phyloP scores from a whole-genome alignment of 169 alveolate genomes.

The Miamiensis avidus region DNA sequence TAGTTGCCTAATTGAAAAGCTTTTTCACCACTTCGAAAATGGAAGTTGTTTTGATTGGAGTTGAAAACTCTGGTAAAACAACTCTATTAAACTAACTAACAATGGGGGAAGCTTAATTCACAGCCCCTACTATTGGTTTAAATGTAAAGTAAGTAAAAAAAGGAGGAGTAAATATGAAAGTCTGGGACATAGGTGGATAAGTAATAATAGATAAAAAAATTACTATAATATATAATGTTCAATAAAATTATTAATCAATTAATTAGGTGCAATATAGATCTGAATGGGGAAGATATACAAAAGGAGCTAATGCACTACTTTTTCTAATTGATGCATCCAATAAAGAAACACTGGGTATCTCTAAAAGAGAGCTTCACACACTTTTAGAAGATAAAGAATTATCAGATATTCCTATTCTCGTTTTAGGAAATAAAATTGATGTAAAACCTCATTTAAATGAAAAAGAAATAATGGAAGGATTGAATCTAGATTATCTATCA shows the following conservation, averaged over 20 bases:
- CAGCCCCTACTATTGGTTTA: conserved; percentile 78
- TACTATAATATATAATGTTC: too few relatives aligned
- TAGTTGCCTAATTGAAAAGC: conserved; percentile 26
- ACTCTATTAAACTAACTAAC: conserved; percentile 66
- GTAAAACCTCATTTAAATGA: conserved; percentile 66
- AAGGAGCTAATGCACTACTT: conserved; percentile 63
- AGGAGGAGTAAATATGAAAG: conserved; percentile 70
- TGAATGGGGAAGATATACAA: conserved; percentile 78
- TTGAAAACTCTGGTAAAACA: conserved; percentile 83
- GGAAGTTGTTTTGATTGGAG: conserved; percentile 72
- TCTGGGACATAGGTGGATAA: conserved; percentile 83
- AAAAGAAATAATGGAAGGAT: conserved; percentile 64
- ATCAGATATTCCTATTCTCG: conserved; percentile 64
- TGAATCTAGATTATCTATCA: conserved; percentile 74
- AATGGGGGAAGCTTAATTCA: conserved; percentile 56
- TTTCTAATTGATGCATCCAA: conserved; percentile 73
- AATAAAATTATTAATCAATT: too few relatives aligned
- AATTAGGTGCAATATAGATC: conserved; percentile 59
- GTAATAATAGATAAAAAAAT: neutral
- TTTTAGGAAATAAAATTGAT: conserved; percentile 76
- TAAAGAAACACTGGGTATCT: conserved; percentile 52
- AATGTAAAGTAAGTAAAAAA: conserved; percentile 71
- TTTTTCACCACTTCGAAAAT: conserved; percentile 44
- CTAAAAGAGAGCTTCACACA: conserved; percentile 68
- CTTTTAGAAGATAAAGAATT: conserved; percentile 68